Base-by-base conservation (phyloP, 805 yeast genomes). In the Clavispora santaluciae region DNA sequence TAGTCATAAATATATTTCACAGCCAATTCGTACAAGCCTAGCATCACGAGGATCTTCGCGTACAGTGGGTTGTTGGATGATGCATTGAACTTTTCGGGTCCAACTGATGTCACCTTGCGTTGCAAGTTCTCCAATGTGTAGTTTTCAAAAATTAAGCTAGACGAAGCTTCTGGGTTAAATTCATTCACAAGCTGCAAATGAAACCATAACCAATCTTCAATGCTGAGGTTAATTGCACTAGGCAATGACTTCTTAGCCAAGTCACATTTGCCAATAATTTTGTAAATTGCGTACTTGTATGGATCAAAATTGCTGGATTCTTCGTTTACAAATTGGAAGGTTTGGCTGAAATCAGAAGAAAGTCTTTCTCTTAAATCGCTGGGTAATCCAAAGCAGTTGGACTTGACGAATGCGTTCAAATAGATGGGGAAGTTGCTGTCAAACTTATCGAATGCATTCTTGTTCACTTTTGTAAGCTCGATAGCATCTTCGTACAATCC, bases 121-220 rank as follows among this genome's bases (percentile, higher is more conserved):
- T 88, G 96, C 50, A 93, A 74, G 54, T 88, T 95, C 22, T 57
- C 63, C 43, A 93, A 68, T 1, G 82, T 74, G 60, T 88, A 91
- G 46, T 76, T 73, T 52, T 87, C 95, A 56, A 77, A 79, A 9
- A 80, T 66, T 25, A 83, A 76, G 42, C 64, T 46, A 12, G 55
- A 54, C 3, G 49, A n/a, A 7, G 48, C 29, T 12, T 52, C 54
- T 13, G 50, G 45, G 37, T 45, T 50, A 37, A 51, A 57, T 53
- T 86, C 91, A 41, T 81, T 77, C 12, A 86, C 78, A 22, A 91
- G 71, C 62, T 80, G 74, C 42, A 93, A 72, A 62, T 93, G 97
- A 57, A 86, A 78, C 99, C 99, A 91, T 37, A 91, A 61, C 98
- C 98, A 91, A 64, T 91, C 98, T 61, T 91, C 98, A 36, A 90